Percentiles rank a stretch among this genome's conserved stretches.
Evolutionary conservation across 1,139 yeast species (phyloP).

Genomic region (Sugiyamaella castrensis): DNA sequence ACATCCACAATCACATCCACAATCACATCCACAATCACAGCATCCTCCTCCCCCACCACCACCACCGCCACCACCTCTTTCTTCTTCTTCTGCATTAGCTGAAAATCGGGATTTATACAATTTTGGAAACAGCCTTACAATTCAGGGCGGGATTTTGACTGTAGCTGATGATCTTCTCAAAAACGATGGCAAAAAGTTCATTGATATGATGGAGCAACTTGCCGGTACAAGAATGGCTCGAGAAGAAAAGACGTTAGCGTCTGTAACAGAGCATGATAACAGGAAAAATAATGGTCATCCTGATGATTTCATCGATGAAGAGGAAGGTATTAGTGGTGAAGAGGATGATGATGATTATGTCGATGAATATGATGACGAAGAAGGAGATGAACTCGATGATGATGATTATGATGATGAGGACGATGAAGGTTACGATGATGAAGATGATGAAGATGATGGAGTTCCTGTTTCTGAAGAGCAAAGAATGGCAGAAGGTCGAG

Average conservation of each 20-base stretch:
- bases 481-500: conserved; percentile 71
- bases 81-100: neutral
- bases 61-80: neutral
- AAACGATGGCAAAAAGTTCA: conserved; percentile 70
- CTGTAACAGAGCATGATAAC: conserved; percentile 38
- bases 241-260: conserved; percentile 43
- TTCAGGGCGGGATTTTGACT: conserved; percentile 48
- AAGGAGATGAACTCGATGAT: conserved; percentile 26
- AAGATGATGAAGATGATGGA: conserved; percentile 32
- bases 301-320: conserved; percentile 28
- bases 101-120: conserved; percentile 31
- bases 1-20: neutral
- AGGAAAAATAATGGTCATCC: too few relatives aligned
- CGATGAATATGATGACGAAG: conserved; percentile 29
- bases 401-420: conserved; percentile 29
- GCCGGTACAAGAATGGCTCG: conserved; percentile 57
- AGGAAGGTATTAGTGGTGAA: conserved; percentile 38
- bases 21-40: conserved; percentile 13
- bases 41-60: conserved; percentile 21
- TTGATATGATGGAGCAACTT: conserved; percentile 73
- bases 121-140: conserved; percentile 38
- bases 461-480: conserved; percentile 56
- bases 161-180: conserved; percentile 76
- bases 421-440: conserved; percentile 31
- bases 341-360: conserved; percentile 38